A percentile compares a stretch with the other conserved stretches of the same genome.
Evolutionary conservation across 1,284 basidiomycete genomes (phyloP).

Genomic region (Stereum hirsutum): DNA sequence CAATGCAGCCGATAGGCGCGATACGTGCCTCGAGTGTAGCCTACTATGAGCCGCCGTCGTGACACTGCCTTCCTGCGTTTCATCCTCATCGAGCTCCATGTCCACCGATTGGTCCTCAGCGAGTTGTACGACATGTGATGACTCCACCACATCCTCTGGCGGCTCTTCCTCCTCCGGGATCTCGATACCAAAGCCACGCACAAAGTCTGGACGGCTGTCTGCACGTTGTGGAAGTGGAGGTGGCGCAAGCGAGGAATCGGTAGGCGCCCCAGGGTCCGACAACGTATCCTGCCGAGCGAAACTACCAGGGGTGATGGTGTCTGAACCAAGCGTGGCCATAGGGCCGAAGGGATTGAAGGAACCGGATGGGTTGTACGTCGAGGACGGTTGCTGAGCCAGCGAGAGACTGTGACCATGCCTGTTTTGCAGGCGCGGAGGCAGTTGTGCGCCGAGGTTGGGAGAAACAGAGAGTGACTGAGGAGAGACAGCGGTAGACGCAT

Average conservation of each 20-base stretch:
- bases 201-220: constrained; percentile 60
- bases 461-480: constrained; percentile 30
- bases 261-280: constrained; percentile 31
- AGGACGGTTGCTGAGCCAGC: constrained; percentile 41
- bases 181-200: constrained; percentile 69
- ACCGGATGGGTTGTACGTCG: constrained; percentile 29
- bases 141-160: constrained; percentile 28
- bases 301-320: constrained; percentile 23
- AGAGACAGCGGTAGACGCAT: constrained; percentile 49
- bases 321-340: constrained; percentile 39
- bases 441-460: neutral
- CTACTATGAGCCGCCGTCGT: constrained; percentile 40
- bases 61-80: constrained; percentile 25
- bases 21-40: constrained; percentile 63
- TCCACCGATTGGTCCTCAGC: constrained; percentile 18
- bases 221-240: constrained; percentile 32
- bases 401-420: constrained; percentile 68
- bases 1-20: constrained; percentile 53
- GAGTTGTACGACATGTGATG: constrained; percentile 18
- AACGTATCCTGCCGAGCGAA: constrained; percentile 7
- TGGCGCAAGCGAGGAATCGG: constrained; percentile 36
- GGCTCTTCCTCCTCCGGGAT: constrained; percentile 57
- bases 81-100: constrained; percentile 24
- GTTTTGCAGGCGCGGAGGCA: constrained; percentile 37
- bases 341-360: constrained; percentile 57